Conservation (phyloP, 768 basidiomycete genomes). For the Trametes cingulata region DNA sequence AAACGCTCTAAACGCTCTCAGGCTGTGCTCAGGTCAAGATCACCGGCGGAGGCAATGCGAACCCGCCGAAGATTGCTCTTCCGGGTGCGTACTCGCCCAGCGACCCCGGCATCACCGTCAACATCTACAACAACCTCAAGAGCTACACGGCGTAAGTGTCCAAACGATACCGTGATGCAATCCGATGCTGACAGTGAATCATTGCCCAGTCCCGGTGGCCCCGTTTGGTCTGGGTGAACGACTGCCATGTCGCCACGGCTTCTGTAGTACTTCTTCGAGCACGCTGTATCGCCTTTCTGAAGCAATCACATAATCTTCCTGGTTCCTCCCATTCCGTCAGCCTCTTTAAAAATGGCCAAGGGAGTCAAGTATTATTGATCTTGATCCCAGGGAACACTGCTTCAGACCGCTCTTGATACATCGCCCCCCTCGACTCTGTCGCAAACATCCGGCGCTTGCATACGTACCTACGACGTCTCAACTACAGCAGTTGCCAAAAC, state of each 20-base stretch:
- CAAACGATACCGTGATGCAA: too few relatives aligned
- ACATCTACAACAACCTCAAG: constrained; percentile 59
- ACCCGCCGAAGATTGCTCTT: constrained; percentile 48
- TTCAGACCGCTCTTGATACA: too few relatives aligned
- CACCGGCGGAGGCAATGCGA: constrained; percentile 46
- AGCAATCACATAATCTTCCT: too few relatives aligned
- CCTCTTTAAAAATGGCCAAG: too few relatives aligned
- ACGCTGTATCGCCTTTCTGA: too few relatives aligned
- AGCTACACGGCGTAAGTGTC: constrained; percentile 43
- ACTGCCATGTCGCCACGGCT: background rate
- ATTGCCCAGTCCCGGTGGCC: constrained; percentile 29
- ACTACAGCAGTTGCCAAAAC: background rate
- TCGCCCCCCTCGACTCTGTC: too few relatives aligned
- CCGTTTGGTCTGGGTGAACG: constrained; percentile 31
- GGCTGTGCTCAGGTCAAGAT: constrained; percentile 53
- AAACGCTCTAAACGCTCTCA: constrained; percentile 16
- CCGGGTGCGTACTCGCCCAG: constrained; percentile 48
- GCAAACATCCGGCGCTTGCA: too few relatives aligned
- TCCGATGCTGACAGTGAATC: too few relatives aligned
- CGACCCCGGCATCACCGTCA: constrained; percentile 56
- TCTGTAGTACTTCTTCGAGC: too few relatives aligned
- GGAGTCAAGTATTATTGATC: too few relatives aligned
- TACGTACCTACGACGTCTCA: background rate
- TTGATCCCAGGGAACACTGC: too few relatives aligned
- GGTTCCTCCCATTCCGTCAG: too few relatives aligned